A percentile compares a stretch with the other conserved stretches of the same genome.
phyloP scores from a whole-genome alignment of 2,329 filamentous ascomycete genomes.

The Fusarium sp. region DNA sequence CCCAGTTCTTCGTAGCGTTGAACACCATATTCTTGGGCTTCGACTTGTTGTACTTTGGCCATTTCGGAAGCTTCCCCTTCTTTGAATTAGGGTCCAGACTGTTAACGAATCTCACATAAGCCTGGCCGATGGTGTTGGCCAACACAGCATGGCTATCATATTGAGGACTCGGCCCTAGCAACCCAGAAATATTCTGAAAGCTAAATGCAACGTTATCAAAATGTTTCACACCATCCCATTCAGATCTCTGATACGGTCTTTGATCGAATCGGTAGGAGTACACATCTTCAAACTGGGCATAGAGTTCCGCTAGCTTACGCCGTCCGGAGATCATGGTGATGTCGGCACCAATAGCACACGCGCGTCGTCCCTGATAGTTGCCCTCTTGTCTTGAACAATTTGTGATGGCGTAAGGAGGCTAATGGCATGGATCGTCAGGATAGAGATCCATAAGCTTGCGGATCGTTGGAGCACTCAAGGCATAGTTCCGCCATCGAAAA shows the following conservation, averaged over 20 bases:
- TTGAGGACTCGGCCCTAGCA: constrained; percentile 59
- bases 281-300: constrained; percentile 51
- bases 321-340: constrained; percentile 62
- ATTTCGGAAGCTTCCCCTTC: constrained; percentile 51
- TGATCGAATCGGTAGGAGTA: constrained; percentile 66
- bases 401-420: constrained; percentile 54
- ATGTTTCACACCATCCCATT: constrained; percentile 59
- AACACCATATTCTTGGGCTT: constrained; percentile 60
- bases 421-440: constrained; percentile 60
- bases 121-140: constrained; percentile 54
- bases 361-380: constrained; percentile 58
- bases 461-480: constrained; percentile 59
- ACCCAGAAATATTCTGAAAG: constrained; percentile 63
- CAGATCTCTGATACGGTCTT: constrained; percentile 55
- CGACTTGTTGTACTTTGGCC: constrained; percentile 56
- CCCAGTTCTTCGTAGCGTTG: constrained; percentile 57
- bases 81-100: constrained; percentile 56
- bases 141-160: constrained; percentile 54
- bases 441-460: constrained; percentile 60
- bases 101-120: constrained; percentile 60
- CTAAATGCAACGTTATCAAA: constrained; percentile 64
- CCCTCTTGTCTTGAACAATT: constrained; percentile 34
- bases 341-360: constrained; percentile 60
- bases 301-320: constrained; percentile 59
- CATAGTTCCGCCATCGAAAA: constrained; percentile 59